These are phyloP conservation scores for Pterulicium gracile DNA, from an alignment of 1,284 basidiomycete genomes.

Conservation along the genomic window DNA sequence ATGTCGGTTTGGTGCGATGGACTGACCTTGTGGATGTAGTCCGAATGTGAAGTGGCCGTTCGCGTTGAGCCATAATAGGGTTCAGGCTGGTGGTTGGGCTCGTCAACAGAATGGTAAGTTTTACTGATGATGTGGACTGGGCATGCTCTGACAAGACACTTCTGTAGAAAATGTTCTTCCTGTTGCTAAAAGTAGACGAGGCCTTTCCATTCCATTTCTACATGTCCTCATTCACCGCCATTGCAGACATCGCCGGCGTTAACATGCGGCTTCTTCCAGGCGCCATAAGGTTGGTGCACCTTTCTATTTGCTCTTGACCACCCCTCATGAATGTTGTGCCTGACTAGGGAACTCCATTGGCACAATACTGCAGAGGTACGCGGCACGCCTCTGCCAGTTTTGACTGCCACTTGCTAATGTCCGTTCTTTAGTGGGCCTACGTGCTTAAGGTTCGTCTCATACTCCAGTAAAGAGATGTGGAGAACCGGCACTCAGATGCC, in stretches of 20 bases:
- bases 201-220: background rate
- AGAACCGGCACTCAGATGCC: background rate
- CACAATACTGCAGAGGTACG: constrained; percentile 37
- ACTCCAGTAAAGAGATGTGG: background rate
- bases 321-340: background rate
- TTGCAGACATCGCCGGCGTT: constrained; percentile 21
- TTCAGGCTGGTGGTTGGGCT: constrained; percentile 49
- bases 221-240: background rate
- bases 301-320: background rate
- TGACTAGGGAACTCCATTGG: constrained; percentile 50
- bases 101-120: constrained; percentile 37
- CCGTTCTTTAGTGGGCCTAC: constrained; percentile 31
- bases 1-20: constrained; percentile 21
- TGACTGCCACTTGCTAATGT: constrained; percentile 4
- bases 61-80: constrained; percentile 39
- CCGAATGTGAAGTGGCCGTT: constrained; percentile 51
- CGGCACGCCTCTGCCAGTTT: background rate
- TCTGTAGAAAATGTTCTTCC: constrained; percentile 29
- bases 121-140: background rate
- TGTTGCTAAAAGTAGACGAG: constrained; percentile 27
- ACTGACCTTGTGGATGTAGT: constrained; percentile 16
- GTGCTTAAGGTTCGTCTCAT: constrained; percentile 23
- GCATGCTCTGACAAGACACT: background rate
- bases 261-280: constrained; percentile 49
- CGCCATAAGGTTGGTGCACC: constrained; percentile 32